Evolutionary conservation across 306 rosid species (phyloP), one percentile per base, ranked within the genome.

Genomic region (Citrullus colocynthis): DNA sequence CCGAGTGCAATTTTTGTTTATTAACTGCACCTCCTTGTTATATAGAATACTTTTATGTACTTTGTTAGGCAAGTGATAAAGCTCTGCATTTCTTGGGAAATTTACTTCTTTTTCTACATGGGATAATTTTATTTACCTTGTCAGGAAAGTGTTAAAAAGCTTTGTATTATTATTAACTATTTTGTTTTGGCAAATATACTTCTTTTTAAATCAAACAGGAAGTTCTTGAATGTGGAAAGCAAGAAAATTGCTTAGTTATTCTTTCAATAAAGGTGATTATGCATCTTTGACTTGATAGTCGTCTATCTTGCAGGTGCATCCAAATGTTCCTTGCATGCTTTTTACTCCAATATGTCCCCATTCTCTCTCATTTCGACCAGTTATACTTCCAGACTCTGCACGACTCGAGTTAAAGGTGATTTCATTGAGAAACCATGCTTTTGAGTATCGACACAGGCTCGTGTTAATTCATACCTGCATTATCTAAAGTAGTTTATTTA

Each of bases 261-360:
- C 28, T 59, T 57, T 39, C 34, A 4, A 36, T 16, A 41, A 59
- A 79, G 9, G 67, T 44, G 30, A 70, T 76, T 54, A 6, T 84
- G 41, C 76, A 24, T 85, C 82, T 85, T 36, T 75, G 79, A 51
- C 14, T 32, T 55, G 75, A 62, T 78, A 44, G 80, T 72, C 82
- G 60, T 77, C 83, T 64, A 55, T 79, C 75, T 74, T 87, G 84
- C 89, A 95, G 99, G 99, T 95, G 80, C 99, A 96, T 89, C 99
- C 97, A 64, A 96, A 92, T 39, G 99, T 96, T 82, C 99, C 99
- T 41, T 91, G 98, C 96, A 96, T 96, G 99, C 82, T 96, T 78
- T 96, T 96, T 81, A 96, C 97, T 36, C 99, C 98, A 72, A 96
- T 96, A 83, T 92, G 99, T 80, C 98, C 99, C 13, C 98, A 96